Evolutionary conservation across 495 filamentous ascomycete species (phyloP), one percentile per base, ranked within the genome.

Genomic region (Aspergillus nanangensis): DNA sequence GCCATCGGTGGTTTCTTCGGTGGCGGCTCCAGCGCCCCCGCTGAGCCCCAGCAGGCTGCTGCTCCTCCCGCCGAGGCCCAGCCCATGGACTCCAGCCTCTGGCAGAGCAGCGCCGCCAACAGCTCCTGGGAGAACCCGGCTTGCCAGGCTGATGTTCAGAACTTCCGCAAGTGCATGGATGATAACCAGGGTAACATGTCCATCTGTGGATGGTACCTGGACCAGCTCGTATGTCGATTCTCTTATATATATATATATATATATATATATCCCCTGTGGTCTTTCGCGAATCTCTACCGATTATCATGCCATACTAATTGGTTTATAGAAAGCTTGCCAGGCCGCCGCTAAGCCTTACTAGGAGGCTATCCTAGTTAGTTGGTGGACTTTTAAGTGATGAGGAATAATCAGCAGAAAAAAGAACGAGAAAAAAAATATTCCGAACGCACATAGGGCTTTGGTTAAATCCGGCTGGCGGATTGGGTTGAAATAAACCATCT

Each of bases 201-300:
- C 65, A 95, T 95, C 57, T 98, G 93, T 72, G 82, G 84, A 51
- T 98, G 93, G 93, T 98, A 98, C 65, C 68, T 98, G 57, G 92
- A 97, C 67, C 93, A 98, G 79, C 74, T 98, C 65, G 77, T 82
- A 68, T 41, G 66, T 66, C 47, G 15, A 38, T 31, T 14, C 27
- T 17, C 24, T 39, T 34, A 23, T 31, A 24, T 39, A 21, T 20
- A 21, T 35, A 21, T 48, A 31, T 25, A 18, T 29, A 29, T 29
- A 9, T 10, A 14, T 3, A 4, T 32, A 10, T 32, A 32, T 2
- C 29, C 29, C 29, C 14, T 32, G 29, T 2, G 29, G 29, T 11
- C 14, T 2, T 10, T 10, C 2, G 29, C 2, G 29, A 32, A 11
- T 4, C 3, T 33, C 5, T 18, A 9, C 35, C 3, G 13, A 10